Conservation (phyloP, 2,329 filamentous ascomycete species). For the Amylocarpus encephaloides region DNA sequence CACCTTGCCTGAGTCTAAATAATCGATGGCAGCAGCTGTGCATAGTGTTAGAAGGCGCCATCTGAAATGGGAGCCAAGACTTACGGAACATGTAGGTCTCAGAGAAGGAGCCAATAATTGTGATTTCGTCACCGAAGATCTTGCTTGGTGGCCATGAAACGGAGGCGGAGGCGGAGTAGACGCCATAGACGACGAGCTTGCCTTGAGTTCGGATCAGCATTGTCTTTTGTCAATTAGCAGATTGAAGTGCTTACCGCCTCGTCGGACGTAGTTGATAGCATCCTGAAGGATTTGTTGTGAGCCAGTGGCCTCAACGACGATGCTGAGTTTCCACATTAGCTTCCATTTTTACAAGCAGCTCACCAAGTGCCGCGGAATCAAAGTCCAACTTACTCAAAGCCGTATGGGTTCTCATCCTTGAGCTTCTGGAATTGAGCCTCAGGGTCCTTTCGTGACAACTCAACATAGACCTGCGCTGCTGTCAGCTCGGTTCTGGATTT, state of each 20-base stretch:
- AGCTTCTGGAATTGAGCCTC: slow-evolving; percentile 55
- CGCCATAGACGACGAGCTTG: slow-evolving; percentile 61
- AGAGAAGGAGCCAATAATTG: slow-evolving; percentile 66
- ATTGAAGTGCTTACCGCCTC: slow-evolving; percentile 47
- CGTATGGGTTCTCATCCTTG: slow-evolving; percentile 60
- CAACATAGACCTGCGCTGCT: slow-evolving; percentile 36
- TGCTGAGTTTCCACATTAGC: slow-evolving; percentile 22
- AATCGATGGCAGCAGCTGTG: slow-evolving; percentile 47
- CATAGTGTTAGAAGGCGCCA: not conserved
- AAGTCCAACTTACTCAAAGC: slow-evolving; percentile 48
- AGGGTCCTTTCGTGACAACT: slow-evolving; percentile 48
- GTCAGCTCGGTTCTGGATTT: no score
- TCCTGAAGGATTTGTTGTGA: slow-evolving; percentile 63
- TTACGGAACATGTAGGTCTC: slow-evolving; percentile 66
- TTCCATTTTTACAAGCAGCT: not conserved
- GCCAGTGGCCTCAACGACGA: slow-evolving; percentile 66
- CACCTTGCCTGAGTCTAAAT: slow-evolving; percentile 53
- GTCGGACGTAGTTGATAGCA: slow-evolving; percentile 63
- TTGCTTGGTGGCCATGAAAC: slow-evolving; percentile 65
- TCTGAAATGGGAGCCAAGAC: slow-evolving; percentile 15
- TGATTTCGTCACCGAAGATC: slow-evolving; percentile 64
- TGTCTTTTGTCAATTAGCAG: no score
- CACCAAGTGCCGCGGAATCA: not conserved
- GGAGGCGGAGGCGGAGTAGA: slow-evolving; percentile 56
- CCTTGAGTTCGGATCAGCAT: no score